Percentiles rank a stretch among this genome's conserved stretches.
Conservation (phyloP, 331 rosid species). For the Saraca asoca region DNA sequence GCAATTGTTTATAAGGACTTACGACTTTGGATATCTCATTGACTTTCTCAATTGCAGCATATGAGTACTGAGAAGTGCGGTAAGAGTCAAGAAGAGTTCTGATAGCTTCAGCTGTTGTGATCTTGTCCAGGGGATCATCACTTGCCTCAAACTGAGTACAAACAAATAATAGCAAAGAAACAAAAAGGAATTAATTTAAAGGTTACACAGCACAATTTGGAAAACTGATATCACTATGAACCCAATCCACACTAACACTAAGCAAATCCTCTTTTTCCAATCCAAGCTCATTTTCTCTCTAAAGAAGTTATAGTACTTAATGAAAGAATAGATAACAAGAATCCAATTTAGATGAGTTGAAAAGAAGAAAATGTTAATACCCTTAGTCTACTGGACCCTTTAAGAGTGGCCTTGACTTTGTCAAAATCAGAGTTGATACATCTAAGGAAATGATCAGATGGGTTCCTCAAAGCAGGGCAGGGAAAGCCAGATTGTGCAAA, state of each 20-base stretch:
- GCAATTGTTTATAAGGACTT: constrained; percentile 36
- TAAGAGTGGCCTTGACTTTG: constrained; percentile 83
- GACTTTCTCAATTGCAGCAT: constrained; percentile 73
- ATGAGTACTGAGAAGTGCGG: constrained; percentile 72
- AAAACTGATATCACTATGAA: too few relatives aligned
- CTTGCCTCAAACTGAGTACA: constrained; percentile 69
- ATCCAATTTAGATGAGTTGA: background rate
- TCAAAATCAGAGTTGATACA: constrained; percentile 95
- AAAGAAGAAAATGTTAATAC: constrained; percentile 43
- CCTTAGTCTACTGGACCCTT: constrained; percentile 91
- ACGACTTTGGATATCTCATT: constrained; percentile 82
- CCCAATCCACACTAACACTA: too few relatives aligned
- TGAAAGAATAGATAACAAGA: background rate
- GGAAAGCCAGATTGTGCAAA: constrained; percentile 98
- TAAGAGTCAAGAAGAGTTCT: constrained; percentile 66
- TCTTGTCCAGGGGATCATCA: constrained; percentile 88
- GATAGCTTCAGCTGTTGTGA: constrained; percentile 81
- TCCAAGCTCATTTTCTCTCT: too few relatives aligned
- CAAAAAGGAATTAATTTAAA: too few relatives aligned
- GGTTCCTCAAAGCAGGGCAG: constrained; percentile 96
- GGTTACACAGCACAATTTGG: too few relatives aligned
- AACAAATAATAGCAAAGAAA: constrained; percentile 16
- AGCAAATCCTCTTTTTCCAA: too few relatives aligned
- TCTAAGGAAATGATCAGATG: constrained; percentile 95
- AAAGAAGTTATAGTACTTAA: background rate